phyloP scores from a whole-genome alignment of 2,329 filamentous ascomycete genomes.

The Fusarium buxicola region DNA sequence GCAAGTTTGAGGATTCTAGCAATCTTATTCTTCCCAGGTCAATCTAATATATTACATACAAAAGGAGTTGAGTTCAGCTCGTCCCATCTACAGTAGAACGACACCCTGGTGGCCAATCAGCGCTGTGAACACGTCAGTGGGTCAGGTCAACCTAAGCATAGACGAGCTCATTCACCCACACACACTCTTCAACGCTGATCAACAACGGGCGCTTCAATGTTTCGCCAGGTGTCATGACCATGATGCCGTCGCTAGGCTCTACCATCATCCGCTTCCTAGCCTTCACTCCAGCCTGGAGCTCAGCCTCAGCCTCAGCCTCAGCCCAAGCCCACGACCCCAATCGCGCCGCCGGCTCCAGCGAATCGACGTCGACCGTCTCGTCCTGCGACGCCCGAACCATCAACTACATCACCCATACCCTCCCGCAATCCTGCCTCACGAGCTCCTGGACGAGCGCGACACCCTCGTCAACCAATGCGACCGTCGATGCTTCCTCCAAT shows the following conservation, averaged over 20 bases:
- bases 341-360: slow-evolving; percentile 10
- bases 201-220: slow-evolving; percentile 30
- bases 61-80: background rate
- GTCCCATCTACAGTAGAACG: too few species aligned
- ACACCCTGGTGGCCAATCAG: slow-evolving; percentile 5
- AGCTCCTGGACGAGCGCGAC: slow-evolving; percentile 64
- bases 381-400: slow-evolving; percentile 72
- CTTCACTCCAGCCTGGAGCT: slow-evolving; percentile 18
- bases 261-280: slow-evolving; percentile 21
- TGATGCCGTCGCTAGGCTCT: slow-evolving; percentile 37
- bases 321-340: slow-evolving; percentile 14
- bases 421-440: slow-evolving; percentile 80
- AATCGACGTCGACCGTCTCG: slow-evolving; percentile 26
- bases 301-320: slow-evolving; percentile 6
- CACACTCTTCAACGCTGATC: background rate
- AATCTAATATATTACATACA: too few species aligned
- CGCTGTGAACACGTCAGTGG: slow-evolving; percentile 1
- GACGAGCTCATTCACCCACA: slow-evolving; percentile 3
- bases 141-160: slow-evolving; percentile 1
- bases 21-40: too few species aligned
- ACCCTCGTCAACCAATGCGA: slow-evolving; percentile 24
- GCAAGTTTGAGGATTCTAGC: too few species aligned
- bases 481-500: background rate
- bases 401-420: slow-evolving; percentile 83
- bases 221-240: slow-evolving; percentile 20